Conservation (phyloP, 2,329 filamentous ascomycete genomes). For the Lachnellula cervina region DNA sequence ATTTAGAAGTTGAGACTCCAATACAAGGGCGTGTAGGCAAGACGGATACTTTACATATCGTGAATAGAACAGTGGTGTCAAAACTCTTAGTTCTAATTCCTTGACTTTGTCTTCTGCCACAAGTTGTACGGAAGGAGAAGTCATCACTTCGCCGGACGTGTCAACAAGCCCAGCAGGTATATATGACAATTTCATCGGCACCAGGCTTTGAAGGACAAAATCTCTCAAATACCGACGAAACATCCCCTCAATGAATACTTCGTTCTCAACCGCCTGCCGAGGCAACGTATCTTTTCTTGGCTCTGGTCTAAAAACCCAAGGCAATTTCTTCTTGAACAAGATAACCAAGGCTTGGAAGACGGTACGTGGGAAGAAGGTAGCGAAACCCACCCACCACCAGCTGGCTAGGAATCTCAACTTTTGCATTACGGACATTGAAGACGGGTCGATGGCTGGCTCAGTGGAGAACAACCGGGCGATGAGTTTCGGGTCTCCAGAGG, state of each 20-base stretch:
- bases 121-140: conserved; percentile 29
- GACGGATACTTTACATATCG: conserved; percentile 60
- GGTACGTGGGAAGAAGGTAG: conserved; percentile 63
- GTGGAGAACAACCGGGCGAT: conserved; percentile 55
- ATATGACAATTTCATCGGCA: conserved; percentile 48
- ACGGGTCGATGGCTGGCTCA: conserved; percentile 46
- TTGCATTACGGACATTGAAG: conserved; percentile 37
- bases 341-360: conserved; percentile 54
- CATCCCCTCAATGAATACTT: conserved; percentile 42
- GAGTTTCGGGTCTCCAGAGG: conserved; percentile 52
- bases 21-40: conserved; percentile 56
- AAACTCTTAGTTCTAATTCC: conserved; percentile 49
- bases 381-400: conserved; percentile 66
- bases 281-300: conserved; percentile 52
- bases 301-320: conserved; percentile 63
- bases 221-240: conserved; percentile 46
- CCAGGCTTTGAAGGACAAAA: conserved; percentile 43
- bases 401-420: conserved; percentile 44
- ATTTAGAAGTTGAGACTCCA: conserved; percentile 37
- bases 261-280: conserved; percentile 46
- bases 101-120: conserved; percentile 21
- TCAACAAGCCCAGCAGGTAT: conserved; percentile 44
- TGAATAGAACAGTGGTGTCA: conserved; percentile 63
- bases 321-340: conserved; percentile 51
- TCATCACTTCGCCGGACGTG: conserved; percentile 35